A percentile compares a stretch with the other conserved stretches of the same genome.
phyloP scores from a whole-genome alignment of 2,329 filamentous ascomycete genomes.

The Aspergillus phoenicis region DNA sequence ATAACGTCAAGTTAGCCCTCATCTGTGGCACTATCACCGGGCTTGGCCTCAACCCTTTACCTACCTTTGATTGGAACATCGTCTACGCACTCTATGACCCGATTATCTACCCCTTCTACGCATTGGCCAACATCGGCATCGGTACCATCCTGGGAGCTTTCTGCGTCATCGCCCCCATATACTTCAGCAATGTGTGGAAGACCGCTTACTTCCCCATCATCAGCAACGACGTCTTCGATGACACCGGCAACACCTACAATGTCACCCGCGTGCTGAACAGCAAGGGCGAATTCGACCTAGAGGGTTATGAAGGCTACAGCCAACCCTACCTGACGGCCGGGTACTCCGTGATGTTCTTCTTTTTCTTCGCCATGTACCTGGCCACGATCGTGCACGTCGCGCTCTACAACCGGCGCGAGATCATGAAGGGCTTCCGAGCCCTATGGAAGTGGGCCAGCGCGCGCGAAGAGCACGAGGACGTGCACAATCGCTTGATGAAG shows the following conservation, averaged over 20 bases:
- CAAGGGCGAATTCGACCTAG: conserved; percentile 6
- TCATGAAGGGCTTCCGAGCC: not conserved
- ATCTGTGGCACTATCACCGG: conserved; percentile 7
- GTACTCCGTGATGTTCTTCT: conserved; percentile 3
- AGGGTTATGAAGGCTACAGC: conserved; percentile 5
- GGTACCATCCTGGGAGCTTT: conserved; percentile 3
- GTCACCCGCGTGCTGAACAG: conserved; percentile 7
- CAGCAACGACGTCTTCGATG: conserved; percentile 13
- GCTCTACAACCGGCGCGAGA: conserved; percentile 4
- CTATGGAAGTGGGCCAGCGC: not conserved
- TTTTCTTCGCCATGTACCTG: conserved; percentile 12
- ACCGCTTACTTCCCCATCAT: conserved; percentile 12
- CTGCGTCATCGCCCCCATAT: not conserved
- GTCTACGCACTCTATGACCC: conserved; percentile 5
- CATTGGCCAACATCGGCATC: conserved; percentile 4
- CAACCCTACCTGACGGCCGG: conserved; percentile 7
- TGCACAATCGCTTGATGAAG: conserved; percentile 10
- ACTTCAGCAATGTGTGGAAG: conserved; percentile 13
- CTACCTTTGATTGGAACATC: conserved; percentile 15
- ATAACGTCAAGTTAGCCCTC: conserved; percentile 9
- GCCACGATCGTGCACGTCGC: conserved; percentile 3
- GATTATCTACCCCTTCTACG: conserved; percentile 11
- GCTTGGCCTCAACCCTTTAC: conserved; percentile 11
- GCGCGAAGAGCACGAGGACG: conserved; percentile 1
- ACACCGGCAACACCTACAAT: conserved; percentile 4